phyloP scores from a whole-genome alignment of 2,329 filamentous ascomycete genomes.

The Albophoma yamanashiensis region DNA sequence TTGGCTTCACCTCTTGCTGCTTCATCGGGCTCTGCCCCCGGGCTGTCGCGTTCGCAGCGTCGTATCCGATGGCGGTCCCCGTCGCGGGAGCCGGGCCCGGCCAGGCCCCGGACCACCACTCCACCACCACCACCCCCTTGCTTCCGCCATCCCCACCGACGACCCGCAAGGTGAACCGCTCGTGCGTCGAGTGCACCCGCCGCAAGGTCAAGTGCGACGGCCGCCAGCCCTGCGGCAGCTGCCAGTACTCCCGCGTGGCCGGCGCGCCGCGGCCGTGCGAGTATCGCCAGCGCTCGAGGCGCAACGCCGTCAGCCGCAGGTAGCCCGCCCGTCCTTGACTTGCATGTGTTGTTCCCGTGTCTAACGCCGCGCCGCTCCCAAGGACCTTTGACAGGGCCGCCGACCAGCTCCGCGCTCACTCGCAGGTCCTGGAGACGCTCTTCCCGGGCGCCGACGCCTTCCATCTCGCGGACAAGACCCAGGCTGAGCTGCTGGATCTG shows the following conservation, averaged over 20 bases:
- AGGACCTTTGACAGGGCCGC: slow-evolving; percentile 15
- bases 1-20: background rate
- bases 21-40: background rate
- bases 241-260: slow-evolving; percentile 19
- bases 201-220: slow-evolving; percentile 29
- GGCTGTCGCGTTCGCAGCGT: background rate
- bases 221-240: slow-evolving; percentile 23
- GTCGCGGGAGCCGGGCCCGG: background rate
- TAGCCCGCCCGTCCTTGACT: slow-evolving; percentile 3
- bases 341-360: background rate
- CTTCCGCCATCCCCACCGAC: background rate
- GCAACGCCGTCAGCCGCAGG: slow-evolving; percentile 19
- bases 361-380: background rate
- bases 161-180: slow-evolving; percentile 11
- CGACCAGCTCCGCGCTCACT: slow-evolving; percentile 12
- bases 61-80: background rate
- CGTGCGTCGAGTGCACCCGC: slow-evolving; percentile 15
- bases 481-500: slow-evolving; percentile 9
- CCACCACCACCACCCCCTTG: background rate
- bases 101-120: background rate
- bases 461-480: slow-evolving; percentile 10
- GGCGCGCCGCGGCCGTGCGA: slow-evolving; percentile 13
- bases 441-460: slow-evolving; percentile 9
- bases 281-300: slow-evolving; percentile 17
- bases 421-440: slow-evolving; percentile 10